Base-by-base conservation (phyloP, 2,329 filamentous ascomycete species). In the Fusarium dlaminii region DNA sequence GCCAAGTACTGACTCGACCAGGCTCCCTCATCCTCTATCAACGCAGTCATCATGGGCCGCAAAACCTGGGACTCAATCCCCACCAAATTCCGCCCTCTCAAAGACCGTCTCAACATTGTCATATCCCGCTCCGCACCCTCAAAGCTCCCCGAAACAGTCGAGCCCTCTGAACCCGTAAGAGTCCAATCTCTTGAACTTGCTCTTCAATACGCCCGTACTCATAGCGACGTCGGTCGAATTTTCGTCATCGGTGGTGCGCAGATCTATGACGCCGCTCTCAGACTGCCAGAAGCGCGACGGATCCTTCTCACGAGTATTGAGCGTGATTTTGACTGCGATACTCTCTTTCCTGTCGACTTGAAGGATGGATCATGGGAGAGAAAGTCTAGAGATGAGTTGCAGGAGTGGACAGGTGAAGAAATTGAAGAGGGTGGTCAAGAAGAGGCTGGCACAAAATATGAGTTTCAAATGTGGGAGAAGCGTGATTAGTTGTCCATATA, bases 11-110 rank as follows among this genome's bases (percentile, higher is more conserved):
- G 27, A 69, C 42, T 27, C 22, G 22, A 9, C 2, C 55, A 84
- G 82, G 69, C 78, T 8, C 77, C 82, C 5, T 66, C 82, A 13
- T 73, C 80, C 1, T 76, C 84, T 46, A 66, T 84, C 74, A 96
- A 95, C 82, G 93, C 94, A 24, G 94, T 98, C 58, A 92, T 99
- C 76, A 99, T 99, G 96, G 96, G 96, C 68, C 93, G 96, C 79
- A 98, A 97, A 83, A 99, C 96, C 0, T 99, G 96, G 92, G 94
- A 97, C 59, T 94, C 91, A 73, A 96, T 99, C 68, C 96, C 96
- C 5, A 80, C 86, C 12, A 88, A 87, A 58, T 95, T 96, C 81
- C 89, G 95, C 6, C 96, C 96, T 24, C 87, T 99, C 39, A 91
- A 90, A 70, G 92, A 91, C 71, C 87, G 96, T 15, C 86, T 95